Conservation (phyloP, 495 filamentous ascomycete genomes). For the Hyphodiscus hymeniophilus region DNA sequence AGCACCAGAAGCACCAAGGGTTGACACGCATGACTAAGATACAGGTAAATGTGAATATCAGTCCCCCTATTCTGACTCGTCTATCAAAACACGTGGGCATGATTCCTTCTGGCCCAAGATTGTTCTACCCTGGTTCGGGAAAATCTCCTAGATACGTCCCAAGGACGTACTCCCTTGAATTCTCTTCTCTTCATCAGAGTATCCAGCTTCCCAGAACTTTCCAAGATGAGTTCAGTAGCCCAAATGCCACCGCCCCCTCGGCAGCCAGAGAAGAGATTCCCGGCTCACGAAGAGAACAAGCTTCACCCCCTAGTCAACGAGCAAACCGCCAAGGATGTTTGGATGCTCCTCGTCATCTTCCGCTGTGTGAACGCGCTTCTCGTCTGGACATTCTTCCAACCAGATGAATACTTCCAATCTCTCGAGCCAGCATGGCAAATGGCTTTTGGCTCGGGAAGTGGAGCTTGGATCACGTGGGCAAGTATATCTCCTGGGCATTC, state of each 20-base stretch:
- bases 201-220: background rate
- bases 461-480: constrained; percentile 96
- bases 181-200: too few relatives aligned
- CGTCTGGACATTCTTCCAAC: constrained; percentile 93
- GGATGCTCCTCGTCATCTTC: constrained; percentile 61
- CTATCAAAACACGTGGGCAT: too few relatives aligned
- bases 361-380: constrained; percentile 80
- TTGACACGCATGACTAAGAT: background rate
- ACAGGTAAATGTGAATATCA: too few relatives aligned
- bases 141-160: too few relatives aligned
- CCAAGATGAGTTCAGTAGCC: background rate
- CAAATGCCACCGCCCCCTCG: background rate
- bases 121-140: too few relatives aligned
- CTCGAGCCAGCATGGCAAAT: constrained; percentile 92
- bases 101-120: too few relatives aligned
- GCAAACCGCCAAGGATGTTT: constrained; percentile 31
- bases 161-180: too few relatives aligned
- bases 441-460: constrained; percentile 67
- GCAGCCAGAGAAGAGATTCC: background rate
- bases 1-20: too few relatives aligned
- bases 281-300: constrained; percentile 3
- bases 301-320: constrained; percentile 14
- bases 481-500: constrained; percentile 1
- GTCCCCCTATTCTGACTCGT: too few relatives aligned
- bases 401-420: constrained; percentile 97